Evolutionary conservation across 192 early-diverging fungal species (phyloP), one percentile per base, ranked within the genome.

Genomic region (Cetraspora pellucida): DNA sequence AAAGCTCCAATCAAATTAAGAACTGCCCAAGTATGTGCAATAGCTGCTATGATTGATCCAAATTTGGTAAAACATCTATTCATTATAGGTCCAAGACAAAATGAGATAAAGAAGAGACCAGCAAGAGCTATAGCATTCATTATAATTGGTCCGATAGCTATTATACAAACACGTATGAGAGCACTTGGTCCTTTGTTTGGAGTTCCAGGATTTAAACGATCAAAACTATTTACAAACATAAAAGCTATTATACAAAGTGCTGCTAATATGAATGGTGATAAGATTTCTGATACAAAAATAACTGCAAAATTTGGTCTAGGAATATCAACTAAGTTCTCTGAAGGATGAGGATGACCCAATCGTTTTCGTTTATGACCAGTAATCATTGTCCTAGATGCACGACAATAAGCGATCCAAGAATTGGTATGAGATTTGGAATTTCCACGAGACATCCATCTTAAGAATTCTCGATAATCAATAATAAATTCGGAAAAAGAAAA

Each of bases 361-460:
- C 86, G 80, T 82, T 91, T 92, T 75, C 91, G 89, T 79, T 94
- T 94, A 86, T 91, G 91, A 19, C 92, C 92, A 3, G 92, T 94
- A 72, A 92, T 89, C n/a, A 89, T 85, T 55, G 91, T 91, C 27
- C 92, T 85, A 23, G 89, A 83, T 11, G 87, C 79, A 19, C 90
- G 89, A 79, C 89, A 91, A 80, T 94, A 89, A 58, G 86, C 84
- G 60, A 94, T 91, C 93, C 93, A 94, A 73, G 93, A 94, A 79
- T 90, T 91, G 76, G 85, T 84, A 81, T 93, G 90, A 0, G 92
- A 81, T 54, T 87, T 84, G 65, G 90, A 91, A 77, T 94, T 94
- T 55, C 93, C 92, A 7, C 91, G 86, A n/a, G 90, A 92, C 58
- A 95, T 82, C 93, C 94, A 95, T 67, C 88, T 87, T 74, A 95